These are phyloP conservation scores for Periconia sp. DNA, from an alignment of 2,329 filamentous ascomycete genomes.

Conservation along the genomic window DNA sequence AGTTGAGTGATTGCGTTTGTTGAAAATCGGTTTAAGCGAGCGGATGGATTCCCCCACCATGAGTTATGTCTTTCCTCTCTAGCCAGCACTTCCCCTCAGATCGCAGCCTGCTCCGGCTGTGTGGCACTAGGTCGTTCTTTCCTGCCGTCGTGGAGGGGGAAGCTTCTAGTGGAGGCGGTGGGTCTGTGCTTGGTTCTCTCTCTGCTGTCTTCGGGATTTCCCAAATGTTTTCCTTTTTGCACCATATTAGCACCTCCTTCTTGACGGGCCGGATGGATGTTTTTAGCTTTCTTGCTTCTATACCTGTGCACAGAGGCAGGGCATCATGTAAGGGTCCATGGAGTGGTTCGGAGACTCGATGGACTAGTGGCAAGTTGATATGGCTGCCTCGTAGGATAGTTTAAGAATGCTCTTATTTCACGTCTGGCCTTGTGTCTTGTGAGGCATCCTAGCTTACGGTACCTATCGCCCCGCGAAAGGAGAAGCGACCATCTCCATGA, in stretches of 20 bases:
- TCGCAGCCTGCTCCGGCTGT: constrained; percentile 26
- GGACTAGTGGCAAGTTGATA: constrained; percentile 24
- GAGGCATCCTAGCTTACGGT: too few relatives aligned
- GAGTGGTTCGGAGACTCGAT: constrained; percentile 24
- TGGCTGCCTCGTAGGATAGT: constrained; percentile 38
- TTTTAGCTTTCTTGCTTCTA: constrained; percentile 21
- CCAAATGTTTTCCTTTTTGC: constrained; percentile 38
- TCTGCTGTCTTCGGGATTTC: constrained; percentile 39
- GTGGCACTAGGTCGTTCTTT: constrained; percentile 18
- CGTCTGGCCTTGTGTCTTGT: background rate
- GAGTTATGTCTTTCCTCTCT: constrained; percentile 47
- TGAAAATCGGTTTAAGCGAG: constrained; percentile 50
- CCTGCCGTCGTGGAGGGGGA: constrained; percentile 31
- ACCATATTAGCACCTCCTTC: constrained; percentile 31
- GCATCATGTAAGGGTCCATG: constrained; percentile 21
- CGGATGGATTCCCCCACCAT: constrained; percentile 49
- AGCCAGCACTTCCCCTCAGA: constrained; percentile 31
- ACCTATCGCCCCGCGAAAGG: too few relatives aligned
- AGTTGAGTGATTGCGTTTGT: constrained; percentile 47
- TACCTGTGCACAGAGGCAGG: constrained; percentile 22
- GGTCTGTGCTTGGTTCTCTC: constrained; percentile 36
- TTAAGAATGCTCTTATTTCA: constrained; percentile 36
- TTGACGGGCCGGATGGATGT: constrained; percentile 29
- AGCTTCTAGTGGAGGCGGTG: constrained; percentile 28
- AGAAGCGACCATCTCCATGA: too few relatives aligned